Conservation (phyloP, 2,329 filamentous ascomycete genomes). For the Hypoxylon sp. region DNA sequence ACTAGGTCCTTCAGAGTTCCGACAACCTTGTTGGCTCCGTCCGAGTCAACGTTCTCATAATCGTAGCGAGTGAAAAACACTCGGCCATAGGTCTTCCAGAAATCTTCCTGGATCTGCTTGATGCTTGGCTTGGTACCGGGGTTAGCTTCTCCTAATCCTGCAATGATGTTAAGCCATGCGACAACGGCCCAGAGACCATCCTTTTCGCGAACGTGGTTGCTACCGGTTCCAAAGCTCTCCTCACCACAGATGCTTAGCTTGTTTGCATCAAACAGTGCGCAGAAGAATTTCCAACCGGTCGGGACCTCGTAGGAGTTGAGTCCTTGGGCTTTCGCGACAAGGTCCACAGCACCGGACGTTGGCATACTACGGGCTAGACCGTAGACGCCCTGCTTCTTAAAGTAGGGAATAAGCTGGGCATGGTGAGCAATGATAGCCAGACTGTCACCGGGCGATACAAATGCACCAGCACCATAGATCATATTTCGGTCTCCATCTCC, state of each 20-base stretch:
- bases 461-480: constrained; percentile 97
- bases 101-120: constrained; percentile 94
- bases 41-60: constrained; percentile 93
- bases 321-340: constrained; percentile 93
- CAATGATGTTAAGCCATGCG: constrained; percentile 98
- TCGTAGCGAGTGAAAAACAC: constrained; percentile 99
- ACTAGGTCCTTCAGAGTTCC: constrained; percentile 82
- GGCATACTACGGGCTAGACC: constrained; percentile 98
- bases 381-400: constrained; percentile 96
- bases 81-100: constrained; percentile 95
- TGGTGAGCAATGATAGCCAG: constrained; percentile 98
- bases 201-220: constrained; percentile 99
- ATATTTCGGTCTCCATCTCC: constrained; percentile 99
- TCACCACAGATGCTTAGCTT: constrained; percentile 99
- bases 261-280: constrained; percentile 89
- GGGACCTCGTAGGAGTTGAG: constrained; percentile 95
- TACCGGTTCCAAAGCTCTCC: constrained; percentile 97
- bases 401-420: constrained; percentile 95
- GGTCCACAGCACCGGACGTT: constrained; percentile 92
- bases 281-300: constrained; percentile 99
- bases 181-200: constrained; percentile 97
- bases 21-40: constrained; percentile 90
- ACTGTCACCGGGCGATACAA: constrained; percentile 96
- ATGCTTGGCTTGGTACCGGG: constrained; percentile 87
- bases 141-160: constrained; percentile 85